Percentiles rank a stretch among this genome's conserved stretches.
Evolutionary conservation across 257 asterid species (phyloP).

Genomic region (Nicotiana paniculata): DNA sequence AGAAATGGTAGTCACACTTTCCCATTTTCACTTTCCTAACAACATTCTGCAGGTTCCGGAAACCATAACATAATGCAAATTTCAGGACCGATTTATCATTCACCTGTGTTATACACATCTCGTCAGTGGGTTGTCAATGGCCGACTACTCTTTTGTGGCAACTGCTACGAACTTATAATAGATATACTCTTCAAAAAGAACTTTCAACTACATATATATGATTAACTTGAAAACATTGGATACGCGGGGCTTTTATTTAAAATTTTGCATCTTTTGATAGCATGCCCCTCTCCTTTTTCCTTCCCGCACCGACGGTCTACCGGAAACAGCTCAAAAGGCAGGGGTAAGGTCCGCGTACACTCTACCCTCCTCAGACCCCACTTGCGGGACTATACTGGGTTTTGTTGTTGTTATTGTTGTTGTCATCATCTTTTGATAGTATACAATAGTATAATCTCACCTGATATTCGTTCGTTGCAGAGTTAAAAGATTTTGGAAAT

Average conservation of each 20-base stretch:
- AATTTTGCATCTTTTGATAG: background rate
- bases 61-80: conserved; percentile 93
- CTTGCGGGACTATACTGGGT: too few relatives aligned
- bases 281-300: too few relatives aligned
- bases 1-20: conserved; percentile 78
- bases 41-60: conserved; percentile 83
- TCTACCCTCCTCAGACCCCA: too few relatives aligned
- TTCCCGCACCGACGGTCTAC: too few relatives aligned
- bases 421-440: background rate
- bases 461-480: background rate
- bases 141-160: background rate
- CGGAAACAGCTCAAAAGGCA: too few relatives aligned
- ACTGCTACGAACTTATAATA: background rate
- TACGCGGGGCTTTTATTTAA: background rate
- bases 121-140: background rate
- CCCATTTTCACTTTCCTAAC: conserved; percentile 83
- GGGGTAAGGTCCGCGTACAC: too few relatives aligned
- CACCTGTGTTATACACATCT: conserved; percentile 41
- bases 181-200: background rate
- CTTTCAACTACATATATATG: background rate
- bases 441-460: background rate
- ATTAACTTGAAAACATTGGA: background rate
- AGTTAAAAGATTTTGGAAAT: background rate
- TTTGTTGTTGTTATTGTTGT: too few relatives aligned
- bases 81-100: conserved; percentile 68